Evolutionary conservation across 2,329 filamentous ascomycete species (phyloP), one percentile per base, ranked within the genome.

Genomic region (Colletotrichum sp.): DNA sequence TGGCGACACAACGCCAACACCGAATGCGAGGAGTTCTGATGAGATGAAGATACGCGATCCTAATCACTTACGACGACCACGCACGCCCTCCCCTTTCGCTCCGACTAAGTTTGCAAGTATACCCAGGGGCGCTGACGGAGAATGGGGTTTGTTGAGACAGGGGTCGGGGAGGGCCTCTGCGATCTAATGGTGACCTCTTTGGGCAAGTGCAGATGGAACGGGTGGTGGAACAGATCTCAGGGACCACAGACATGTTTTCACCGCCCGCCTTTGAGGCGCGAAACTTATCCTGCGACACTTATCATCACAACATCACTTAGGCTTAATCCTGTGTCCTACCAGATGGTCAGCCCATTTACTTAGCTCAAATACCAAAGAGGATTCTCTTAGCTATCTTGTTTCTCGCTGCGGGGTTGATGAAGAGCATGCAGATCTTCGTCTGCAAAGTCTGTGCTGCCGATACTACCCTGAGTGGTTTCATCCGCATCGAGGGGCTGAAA

Each of bases 61-160:
- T 79, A 81, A 77, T 81, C 77, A 78, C 80, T 78, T 70, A 81
- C 76, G 77, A 81, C 70, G 65, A 79, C 71, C 55, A 77, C 36
- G 77, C 80, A 77, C 30, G 78, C 81, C 79, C 80, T 81, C 79
- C 81, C 79, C 80, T 80, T 84, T 84, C 79, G 78, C 81, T 84
- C 84, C 82, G 79, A 77, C 34, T 32, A 36, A 48, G 81, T 81
- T 77, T 81, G 81, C 80, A 80, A 83, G 83, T 83, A 84, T 86
- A 87, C 85, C 85, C 83, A 78, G 67, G 66, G 62, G 76, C 22
- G 70, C 25, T 48, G 79, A 78, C 77, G 77, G 78, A 79, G 77
- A 79, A 81, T 81, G 81, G 65, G 65, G 55, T 83, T 83, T 80
- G 78, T 74, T 74, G 78, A 70, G 73, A 73, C 79, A 80, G 80